A percentile compares a stretch with the other conserved stretches of the same genome.
phyloP scores from a whole-genome alignment of 2,329 filamentous ascomycete genomes.

The Parascedosporium putredinis region DNA sequence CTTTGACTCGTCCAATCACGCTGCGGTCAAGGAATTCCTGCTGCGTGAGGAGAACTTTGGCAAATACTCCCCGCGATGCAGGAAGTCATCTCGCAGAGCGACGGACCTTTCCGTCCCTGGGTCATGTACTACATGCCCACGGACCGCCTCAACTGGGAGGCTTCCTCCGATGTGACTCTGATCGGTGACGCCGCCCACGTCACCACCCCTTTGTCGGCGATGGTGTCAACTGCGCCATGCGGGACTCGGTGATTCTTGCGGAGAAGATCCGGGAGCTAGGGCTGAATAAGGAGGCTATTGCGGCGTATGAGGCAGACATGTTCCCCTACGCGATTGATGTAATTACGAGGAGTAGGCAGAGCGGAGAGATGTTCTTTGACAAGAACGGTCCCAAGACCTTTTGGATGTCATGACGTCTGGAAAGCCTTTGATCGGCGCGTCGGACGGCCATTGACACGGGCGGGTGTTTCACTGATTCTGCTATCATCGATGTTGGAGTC shows the following conservation, averaged over 20 bases:
- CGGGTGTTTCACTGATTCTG: too few species aligned
- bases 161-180: slow-evolving; percentile 37
- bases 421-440: not conserved
- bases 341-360: not conserved
- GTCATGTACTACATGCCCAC: slow-evolving; percentile 44
- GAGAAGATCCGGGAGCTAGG: slow-evolving; percentile 25
- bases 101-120: slow-evolving; percentile 12
- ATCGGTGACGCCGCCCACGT: slow-evolving; percentile 52
- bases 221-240: slow-evolving; percentile 47
- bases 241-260: slow-evolving; percentile 41
- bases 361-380: slow-evolving; percentile 1
- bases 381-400: not conserved
- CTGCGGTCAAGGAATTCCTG: slow-evolving; percentile 24
- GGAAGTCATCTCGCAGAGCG: slow-evolving; percentile 1
- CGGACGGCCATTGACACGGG: slow-evolving; percentile 1
- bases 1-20: slow-evolving; percentile 25
- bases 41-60: slow-evolving; percentile 30
- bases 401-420: slow-evolving; percentile 1
- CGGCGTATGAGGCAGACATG: slow-evolving; percentile 27
- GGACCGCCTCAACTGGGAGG: slow-evolving; percentile 35
- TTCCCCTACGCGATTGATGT: slow-evolving; percentile 14
- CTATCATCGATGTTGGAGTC: too few species aligned
- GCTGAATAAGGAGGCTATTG: slow-evolving; percentile 23
- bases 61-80: slow-evolving; percentile 30
- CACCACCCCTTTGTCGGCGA: slow-evolving; percentile 48